These are phyloP conservation scores for Papiliotrema terrestris DNA, from an alignment of 1,284 basidiomycete species.

Conservation along the genomic window DNA sequence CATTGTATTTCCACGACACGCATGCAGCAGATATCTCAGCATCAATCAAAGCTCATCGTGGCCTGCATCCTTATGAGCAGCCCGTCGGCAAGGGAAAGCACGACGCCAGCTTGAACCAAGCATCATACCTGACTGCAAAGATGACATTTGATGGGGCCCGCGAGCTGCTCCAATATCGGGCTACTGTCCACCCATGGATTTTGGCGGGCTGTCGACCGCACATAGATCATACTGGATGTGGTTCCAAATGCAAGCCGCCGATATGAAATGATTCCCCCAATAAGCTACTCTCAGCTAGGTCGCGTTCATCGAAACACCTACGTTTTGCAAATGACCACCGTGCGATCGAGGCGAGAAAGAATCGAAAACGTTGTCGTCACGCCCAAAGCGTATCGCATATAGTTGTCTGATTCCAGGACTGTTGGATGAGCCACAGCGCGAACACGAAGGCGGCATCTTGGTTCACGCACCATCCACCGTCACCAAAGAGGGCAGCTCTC, in stretches of 20 bases:
- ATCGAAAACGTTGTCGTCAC: slow-evolving; percentile 45
- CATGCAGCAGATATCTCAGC: no score
- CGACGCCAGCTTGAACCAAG: no score
- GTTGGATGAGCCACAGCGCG: not conserved
- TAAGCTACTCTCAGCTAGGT: slow-evolving; percentile 19
- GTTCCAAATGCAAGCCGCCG: slow-evolving; percentile 26
- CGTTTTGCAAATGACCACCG: slow-evolving; percentile 46
- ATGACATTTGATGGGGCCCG: no score
- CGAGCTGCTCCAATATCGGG: no score
- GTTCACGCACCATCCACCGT: slow-evolving; percentile 38
- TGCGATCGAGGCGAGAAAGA: slow-evolving; percentile 38
- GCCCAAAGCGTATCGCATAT: slow-evolving; percentile 46
- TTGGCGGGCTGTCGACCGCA: not conserved
- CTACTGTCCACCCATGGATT: not conserved
- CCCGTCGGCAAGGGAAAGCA: no score
- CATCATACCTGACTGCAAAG: no score
- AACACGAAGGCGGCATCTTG: not conserved
- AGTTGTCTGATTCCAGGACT: slow-evolving; percentile 43
- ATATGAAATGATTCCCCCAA: slow-evolving; percentile 46
- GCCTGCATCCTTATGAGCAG: no score
- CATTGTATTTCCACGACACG: not conserved
- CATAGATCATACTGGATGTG: not conserved
- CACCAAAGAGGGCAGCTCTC: slow-evolving; percentile 40
- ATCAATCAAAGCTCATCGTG: no score
- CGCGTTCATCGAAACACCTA: slow-evolving; percentile 10